Base-by-base conservation (phyloP, 371 early-diverging fungal species). In the Saksenaea oblongispora region DNA sequence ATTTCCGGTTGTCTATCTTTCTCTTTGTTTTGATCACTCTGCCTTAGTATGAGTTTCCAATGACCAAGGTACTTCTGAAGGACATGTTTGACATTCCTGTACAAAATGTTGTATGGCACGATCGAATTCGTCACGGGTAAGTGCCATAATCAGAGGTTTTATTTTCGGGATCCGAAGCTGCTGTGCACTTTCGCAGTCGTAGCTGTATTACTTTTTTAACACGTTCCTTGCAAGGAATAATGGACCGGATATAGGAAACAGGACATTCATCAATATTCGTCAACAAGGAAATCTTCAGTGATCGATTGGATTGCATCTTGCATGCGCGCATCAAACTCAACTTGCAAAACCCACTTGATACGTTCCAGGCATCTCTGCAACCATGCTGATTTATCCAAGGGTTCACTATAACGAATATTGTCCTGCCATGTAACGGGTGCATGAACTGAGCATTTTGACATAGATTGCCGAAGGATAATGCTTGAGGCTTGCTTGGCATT, bases 401-500 rank as follows among this genome's bases (percentile, higher is more conserved):
- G 10, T 28, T 31, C 57, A 57, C 42, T n/a, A 56, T 22, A 8
- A 22, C 18, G 13, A 35, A 41, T 34, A 44, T 57, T 11, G 56
- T 36, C 17, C 54, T 61, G 42, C 61, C 54, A 37, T 36, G 37
- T 36, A 22, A 37, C 15, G 39, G 35, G 34, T 36, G 17, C 35
- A 54, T 54, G 34, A 24, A 37, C 2, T 54, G 54, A 7, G 24
- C 51, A 60, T 1, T n/a, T n/a, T 11, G 27, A 28, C 51, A 56
- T 39, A 2, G 63, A 57, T 68, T 72, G 73, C 24, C 70, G 62
- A 9, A 75, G 65, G 13, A 75, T 58, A 17, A 67, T 70, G 37
- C 53, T 17, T 13, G 75, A 64, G 2, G 75, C 57, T 55, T 71
- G 66, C 37, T 71, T 44, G 26, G 74, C 74, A 39, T 71, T 71